Conservation (phyloP, 2,329 filamentous ascomycete genomes). For the Trichothecium sympodiale region DNA sequence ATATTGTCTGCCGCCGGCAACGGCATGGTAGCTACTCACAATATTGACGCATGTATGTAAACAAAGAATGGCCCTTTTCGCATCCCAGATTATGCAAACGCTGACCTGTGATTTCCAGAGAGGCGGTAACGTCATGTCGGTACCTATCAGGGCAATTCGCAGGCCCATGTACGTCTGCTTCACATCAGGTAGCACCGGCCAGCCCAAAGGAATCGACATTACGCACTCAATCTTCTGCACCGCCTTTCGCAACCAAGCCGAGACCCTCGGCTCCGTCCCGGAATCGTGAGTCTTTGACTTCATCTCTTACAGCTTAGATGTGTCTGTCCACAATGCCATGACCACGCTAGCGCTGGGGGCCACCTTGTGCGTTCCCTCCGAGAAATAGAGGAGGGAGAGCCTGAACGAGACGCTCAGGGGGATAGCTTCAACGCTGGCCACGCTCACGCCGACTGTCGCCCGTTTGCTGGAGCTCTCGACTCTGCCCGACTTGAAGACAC, state of each 20-base stretch:
- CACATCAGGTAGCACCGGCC: constrained; percentile 5
- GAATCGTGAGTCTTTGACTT: constrained; percentile 32
- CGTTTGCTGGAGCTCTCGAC: constrained; percentile 11
- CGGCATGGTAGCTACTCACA: constrained; percentile 56
- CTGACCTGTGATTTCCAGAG: constrained; percentile 14
- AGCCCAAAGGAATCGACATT: constrained; percentile 6
- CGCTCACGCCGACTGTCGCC: constrained; percentile 9
- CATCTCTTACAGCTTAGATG: constrained; percentile 16
- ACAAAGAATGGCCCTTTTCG: background rate
- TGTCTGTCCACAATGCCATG: constrained; percentile 5
- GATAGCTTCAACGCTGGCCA: constrained; percentile 5
- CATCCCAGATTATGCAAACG: background rate
- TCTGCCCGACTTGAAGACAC: constrained; percentile 8
- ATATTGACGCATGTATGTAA: constrained; percentile 43
- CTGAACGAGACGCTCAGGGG: constrained; percentile 6
- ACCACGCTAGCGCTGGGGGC: constrained; percentile 5
- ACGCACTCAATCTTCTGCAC: constrained; percentile 9
- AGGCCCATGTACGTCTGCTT: constrained; percentile 1
- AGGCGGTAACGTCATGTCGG: constrained; percentile 48
- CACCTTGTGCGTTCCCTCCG: constrained; percentile 9
- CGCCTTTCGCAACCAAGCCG: constrained; percentile 27
- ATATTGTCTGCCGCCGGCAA: constrained; percentile 59
- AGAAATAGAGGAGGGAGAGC: constrained; percentile 5
- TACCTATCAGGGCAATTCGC: constrained; percentile 54
- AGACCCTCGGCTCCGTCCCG: constrained; percentile 12